Base-by-base conservation (phyloP, 1,284 basidiomycete genomes). In the Trichosporon sp. region DNA sequence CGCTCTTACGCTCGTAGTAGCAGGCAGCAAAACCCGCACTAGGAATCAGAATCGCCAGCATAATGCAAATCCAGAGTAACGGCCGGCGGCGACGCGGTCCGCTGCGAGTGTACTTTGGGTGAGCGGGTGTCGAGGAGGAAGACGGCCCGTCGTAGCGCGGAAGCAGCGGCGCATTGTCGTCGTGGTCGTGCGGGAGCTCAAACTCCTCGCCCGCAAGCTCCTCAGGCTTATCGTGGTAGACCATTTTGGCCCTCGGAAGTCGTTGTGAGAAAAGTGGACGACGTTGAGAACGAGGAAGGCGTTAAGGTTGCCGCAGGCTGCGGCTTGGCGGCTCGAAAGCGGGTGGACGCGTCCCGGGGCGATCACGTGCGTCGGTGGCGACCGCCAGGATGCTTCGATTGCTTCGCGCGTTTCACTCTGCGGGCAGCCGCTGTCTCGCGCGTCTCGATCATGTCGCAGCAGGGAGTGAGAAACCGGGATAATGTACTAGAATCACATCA, bases 81-180 rank as follows among this genome's bases (percentile, higher is more conserved):
- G 73, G 65, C 12, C 67, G 31, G 38, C 68, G 65, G 23, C 70
- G 70, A 21, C 35, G 42, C 23, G 29, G 62, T n/a, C 12, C 4
- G 12, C 15, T 35, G 13, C 58, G 69, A 60, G 56, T 31, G 7
- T 60, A 60, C 27, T 21, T 62, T 35, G 31, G 56, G 21, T 38
- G 9, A 18, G 34, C 21, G 1, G 47, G 25, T 4, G 21, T 9
- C 6, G 67, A 64, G 47, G 66, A 64, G 15, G 62, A 62, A 35
- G 44, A 42, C 3, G 15, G 12, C 2, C 64, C 58, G 42, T 68
- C 70, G 51, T 72, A 80, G n/a, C 74, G 73, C 1, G 81, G 81
- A 15, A 83, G 73, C 0, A 83, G 73, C 4, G 81, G 81, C 44
- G 80, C 78, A 11, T 68, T 23, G 51, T 72, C 71, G 21, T 65